These are phyloP conservation scores for Rhizopogon vinicolor DNA, from an alignment of 768 basidiomycete genomes.

Conservation along the genomic window DNA sequence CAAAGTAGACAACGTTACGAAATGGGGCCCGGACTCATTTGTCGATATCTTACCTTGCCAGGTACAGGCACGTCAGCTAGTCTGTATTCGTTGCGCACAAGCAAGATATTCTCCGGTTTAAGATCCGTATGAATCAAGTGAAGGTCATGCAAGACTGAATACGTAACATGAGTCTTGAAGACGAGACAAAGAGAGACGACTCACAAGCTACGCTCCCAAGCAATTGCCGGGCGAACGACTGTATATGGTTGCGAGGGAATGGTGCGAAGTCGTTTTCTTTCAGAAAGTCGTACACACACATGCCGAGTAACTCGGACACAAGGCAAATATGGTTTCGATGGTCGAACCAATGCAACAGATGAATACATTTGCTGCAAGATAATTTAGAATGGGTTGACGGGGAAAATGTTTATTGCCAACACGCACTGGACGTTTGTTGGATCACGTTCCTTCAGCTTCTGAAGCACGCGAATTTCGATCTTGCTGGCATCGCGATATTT, in stretches of 20 bases:
- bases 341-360: slow-evolving; percentile 92
- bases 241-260: slow-evolving; percentile 95
- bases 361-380: slow-evolving; percentile 87
- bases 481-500: slow-evolving; percentile 99
- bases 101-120: slow-evolving; percentile 97
- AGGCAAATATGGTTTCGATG: slow-evolving; percentile 97
- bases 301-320: slow-evolving; percentile 91
- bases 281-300: slow-evolving; percentile 98
- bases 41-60: slow-evolving; percentile 49
- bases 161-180: slow-evolving; percentile 4
- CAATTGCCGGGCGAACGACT: slow-evolving; percentile 89
- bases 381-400: slow-evolving; percentile 12
- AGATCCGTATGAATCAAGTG: slow-evolving; percentile 96
- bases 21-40: neutral
- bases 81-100: slow-evolving; percentile 80
- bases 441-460: slow-evolving; percentile 87
- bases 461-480: slow-evolving; percentile 94
- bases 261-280: slow-evolving; percentile 97
- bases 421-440: slow-evolving; percentile 84
- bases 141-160: slow-evolving; percentile 82
- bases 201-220: slow-evolving; percentile 91
- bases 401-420: slow-evolving; percentile 9
- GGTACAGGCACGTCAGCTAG: slow-evolving; percentile 54
- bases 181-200: slow-evolving; percentile 27
- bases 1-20: slow-evolving; percentile 10